Percentiles rank a stretch among this genome's conserved stretches.
phyloP scores from a whole-genome alignment of 2,329 filamentous ascomycete species.

The Neopestalotiopsis sp. region DNA sequence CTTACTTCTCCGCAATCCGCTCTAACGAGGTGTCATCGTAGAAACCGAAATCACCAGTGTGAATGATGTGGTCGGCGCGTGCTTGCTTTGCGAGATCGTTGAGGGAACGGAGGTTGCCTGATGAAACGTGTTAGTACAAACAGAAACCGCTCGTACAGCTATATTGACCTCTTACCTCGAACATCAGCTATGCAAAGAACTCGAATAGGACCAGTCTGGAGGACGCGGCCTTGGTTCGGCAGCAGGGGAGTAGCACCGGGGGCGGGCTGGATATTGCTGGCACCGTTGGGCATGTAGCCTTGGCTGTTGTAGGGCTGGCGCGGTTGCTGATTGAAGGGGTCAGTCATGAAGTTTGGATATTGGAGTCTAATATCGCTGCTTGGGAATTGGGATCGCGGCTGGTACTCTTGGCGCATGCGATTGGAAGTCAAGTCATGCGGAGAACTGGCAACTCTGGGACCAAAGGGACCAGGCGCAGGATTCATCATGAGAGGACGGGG shows the following conservation, averaged over 20 bases:
- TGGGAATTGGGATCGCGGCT: conserved; percentile 10
- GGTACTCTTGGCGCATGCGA: conserved; percentile 8
- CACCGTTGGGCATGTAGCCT: conserved; percentile 70
- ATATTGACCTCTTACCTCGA: conserved; percentile 57
- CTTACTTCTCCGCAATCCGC: conserved; percentile 96
- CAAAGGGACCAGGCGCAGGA: conserved; percentile 6
- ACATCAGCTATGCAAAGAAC: conserved; percentile 76
- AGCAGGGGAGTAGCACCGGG: conserved; percentile 68
- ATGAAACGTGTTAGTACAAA: background rate
- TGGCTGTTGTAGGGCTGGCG: conserved; percentile 53
- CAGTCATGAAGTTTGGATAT: conserved; percentile 18
- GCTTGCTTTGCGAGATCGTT: conserved; percentile 97
- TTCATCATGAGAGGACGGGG: conserved; percentile 3
- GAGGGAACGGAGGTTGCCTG: conserved; percentile 92
- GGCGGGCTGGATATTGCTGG: conserved; percentile 52
- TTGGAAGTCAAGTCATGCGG: conserved; percentile 2
- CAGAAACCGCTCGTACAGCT: background rate
- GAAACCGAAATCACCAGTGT: conserved; percentile 98
- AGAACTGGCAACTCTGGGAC: background rate
- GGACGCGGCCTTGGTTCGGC: conserved; percentile 70
- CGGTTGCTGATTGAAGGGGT: conserved; percentile 35
- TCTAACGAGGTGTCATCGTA: conserved; percentile 97
- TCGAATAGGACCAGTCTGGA: conserved; percentile 70
- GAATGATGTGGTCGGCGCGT: conserved; percentile 95
- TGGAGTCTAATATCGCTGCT: conserved; percentile 21